Evolutionary conservation across 2,329 filamentous ascomycete species (phyloP).

Genomic region (Zymoseptoria passerinii): DNA sequence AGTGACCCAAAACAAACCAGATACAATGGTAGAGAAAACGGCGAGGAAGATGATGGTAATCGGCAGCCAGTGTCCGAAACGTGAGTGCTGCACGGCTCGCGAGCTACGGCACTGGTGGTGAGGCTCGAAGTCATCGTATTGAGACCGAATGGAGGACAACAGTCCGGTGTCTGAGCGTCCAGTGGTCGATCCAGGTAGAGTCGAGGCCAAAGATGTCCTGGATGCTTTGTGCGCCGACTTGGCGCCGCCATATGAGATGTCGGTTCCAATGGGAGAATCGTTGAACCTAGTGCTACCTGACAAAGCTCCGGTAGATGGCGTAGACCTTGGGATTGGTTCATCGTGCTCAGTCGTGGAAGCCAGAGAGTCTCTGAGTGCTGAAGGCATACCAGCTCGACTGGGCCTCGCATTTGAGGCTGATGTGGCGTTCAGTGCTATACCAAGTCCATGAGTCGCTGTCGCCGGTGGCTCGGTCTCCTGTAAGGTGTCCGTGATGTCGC

Average conservation of each 20-base stretch:
- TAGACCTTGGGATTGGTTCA: conserved; percentile 13
- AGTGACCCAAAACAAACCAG: conserved; percentile 57
- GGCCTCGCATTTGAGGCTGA: conserved; percentile 2
- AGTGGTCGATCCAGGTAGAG: conserved; percentile 14
- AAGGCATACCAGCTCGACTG: conserved; percentile 16
- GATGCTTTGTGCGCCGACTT: conserved; percentile 11
- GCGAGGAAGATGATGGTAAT: conserved; percentile 39
- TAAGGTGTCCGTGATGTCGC: conserved; percentile 20
- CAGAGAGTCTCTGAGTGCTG: conserved; percentile 13
- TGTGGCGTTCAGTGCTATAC: conserved; percentile 21
- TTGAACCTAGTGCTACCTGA: conserved; percentile 20
- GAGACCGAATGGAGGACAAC: conserved; percentile 11
- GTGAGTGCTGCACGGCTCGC: conserved; percentile 6
- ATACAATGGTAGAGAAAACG: conserved; percentile 56
- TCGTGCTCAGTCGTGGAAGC: conserved; percentile 10
- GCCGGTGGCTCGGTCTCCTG: conserved; percentile 26
- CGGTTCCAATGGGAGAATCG: conserved; percentile 11
- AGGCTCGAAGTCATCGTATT: conserved; percentile 20
- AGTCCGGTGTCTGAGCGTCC: conserved; percentile 22
- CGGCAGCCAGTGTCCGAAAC: conserved; percentile 39
- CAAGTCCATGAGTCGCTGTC: conserved; percentile 25
- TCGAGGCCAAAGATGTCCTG: conserved; percentile 19
- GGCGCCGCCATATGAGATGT: conserved; percentile 11
- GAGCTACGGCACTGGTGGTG: conserved; percentile 18
- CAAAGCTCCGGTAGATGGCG: conserved; percentile 18